phyloP scores from a whole-genome alignment of 768 basidiomycete genomes.

The Xerocomus brunneocitrinus region DNA sequence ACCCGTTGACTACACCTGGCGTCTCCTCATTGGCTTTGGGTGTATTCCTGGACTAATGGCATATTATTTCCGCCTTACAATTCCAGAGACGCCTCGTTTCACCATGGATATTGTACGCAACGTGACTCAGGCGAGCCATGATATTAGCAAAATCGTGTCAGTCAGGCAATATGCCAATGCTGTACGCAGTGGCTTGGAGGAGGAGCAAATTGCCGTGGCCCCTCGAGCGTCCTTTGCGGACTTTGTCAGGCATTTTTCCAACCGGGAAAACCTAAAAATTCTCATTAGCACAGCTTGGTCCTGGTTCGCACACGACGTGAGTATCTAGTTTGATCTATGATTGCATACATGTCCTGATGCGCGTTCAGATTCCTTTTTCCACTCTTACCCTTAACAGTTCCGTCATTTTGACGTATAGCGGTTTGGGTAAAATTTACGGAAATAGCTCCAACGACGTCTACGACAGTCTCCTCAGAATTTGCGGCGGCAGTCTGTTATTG shows the following conservation, averaged over 20 bases:
- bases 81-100: conserved; percentile 86
- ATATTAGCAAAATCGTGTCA: conserved; percentile 62
- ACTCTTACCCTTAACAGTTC: conserved; percentile 79
- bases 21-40: conserved; percentile 82
- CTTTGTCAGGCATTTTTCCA: conserved; percentile 62
- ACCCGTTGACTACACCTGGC: conserved; percentile 78
- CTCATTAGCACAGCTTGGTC: conserved; percentile 74
- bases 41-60: conserved; percentile 74
- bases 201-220: conserved; percentile 47
- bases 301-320: conserved; percentile 85
- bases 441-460: conserved; percentile 12
- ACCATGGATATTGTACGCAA: conserved; percentile 89
- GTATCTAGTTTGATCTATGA: conserved; percentile 21
- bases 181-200: conserved; percentile 42
- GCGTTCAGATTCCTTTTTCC: conserved; percentile 75
- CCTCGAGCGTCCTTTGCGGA: conserved; percentile 65
- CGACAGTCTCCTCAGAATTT: conserved; percentile 23
- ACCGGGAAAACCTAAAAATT: conserved; percentile 75
- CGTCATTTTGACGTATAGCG: conserved; percentile 69
- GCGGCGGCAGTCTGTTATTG: conserved; percentile 17
- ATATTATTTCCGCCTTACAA: conserved; percentile 86
- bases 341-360: conserved; percentile 1
- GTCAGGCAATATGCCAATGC: conserved; percentile 26
- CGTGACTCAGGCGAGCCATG: conserved; percentile 63
- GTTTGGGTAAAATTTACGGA: conserved; percentile 46